A percentile compares a stretch with the other conserved stretches of the same genome.
phyloP scores from a whole-genome alignment of 2,329 filamentous ascomycete species.

The Sporothrix pseudoabietina region DNA sequence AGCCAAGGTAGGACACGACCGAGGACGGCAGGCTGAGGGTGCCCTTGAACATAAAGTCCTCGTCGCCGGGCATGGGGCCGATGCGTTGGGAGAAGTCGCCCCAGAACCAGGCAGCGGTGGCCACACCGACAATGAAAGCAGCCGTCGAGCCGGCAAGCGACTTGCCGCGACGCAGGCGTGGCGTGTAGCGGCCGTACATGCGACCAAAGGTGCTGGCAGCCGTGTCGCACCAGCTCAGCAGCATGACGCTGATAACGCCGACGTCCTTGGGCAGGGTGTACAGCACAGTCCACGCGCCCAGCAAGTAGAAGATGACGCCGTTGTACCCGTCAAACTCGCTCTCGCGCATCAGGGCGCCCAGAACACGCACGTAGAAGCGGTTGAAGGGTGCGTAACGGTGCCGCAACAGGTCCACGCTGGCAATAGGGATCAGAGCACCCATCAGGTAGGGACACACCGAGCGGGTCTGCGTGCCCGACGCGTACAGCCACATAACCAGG shows the following conservation, averaged over 20 bases:
- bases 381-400: constrained; percentile 83
- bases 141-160: constrained; percentile 86
- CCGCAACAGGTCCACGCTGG: constrained; percentile 76
- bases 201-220: constrained; percentile 93
- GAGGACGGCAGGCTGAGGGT: constrained; percentile 67
- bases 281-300: constrained; percentile 85
- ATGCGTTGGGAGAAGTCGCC: constrained; percentile 74
- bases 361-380: constrained; percentile 76
- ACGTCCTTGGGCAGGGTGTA: constrained; percentile 91
- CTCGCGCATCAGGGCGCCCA: constrained; percentile 95
- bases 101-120: constrained; percentile 84
- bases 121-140: constrained; percentile 79
- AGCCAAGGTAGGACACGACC: constrained; percentile 45
- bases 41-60: constrained; percentile 80
- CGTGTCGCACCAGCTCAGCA: constrained; percentile 97
- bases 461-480: constrained; percentile 72
- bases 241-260: constrained; percentile 81
- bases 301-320: constrained; percentile 93
- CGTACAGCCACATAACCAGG: constrained; percentile 84
- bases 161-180: constrained; percentile 81
- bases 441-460: constrained; percentile 85
- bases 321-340: constrained; percentile 94
- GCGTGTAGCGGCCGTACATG: constrained; percentile 85
- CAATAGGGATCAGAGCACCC: constrained; percentile 78
- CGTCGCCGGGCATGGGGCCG: constrained; percentile 69